phyloP scores from a whole-genome alignment of 192 early-diverging fungal genomes.

The Phlyctochytrium planicorne region DNA sequence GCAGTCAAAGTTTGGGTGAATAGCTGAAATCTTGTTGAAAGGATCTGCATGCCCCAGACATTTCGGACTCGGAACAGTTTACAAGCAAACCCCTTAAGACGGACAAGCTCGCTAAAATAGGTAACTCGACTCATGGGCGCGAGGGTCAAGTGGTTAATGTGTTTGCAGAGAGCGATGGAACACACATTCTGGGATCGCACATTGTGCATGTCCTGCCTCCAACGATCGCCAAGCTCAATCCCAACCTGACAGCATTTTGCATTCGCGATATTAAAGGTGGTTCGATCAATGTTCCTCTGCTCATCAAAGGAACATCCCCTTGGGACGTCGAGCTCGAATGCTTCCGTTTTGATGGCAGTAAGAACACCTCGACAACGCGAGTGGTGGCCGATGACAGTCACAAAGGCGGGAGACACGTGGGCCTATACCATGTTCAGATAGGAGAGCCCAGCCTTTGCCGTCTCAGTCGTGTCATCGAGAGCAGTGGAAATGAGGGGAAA shows the following conservation, averaged over 20 bases:
- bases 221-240: slow-evolving; percentile 42
- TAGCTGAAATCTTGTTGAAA: too few relatives aligned
- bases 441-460: slow-evolving; percentile 28
- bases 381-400: slow-evolving; percentile 1
- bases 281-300: slow-evolving; percentile 30
- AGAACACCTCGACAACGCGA: slow-evolving; percentile 15
- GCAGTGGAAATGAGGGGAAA: slow-evolving; percentile 14
- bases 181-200: slow-evolving; percentile 48
- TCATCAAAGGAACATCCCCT: slow-evolving; percentile 46
- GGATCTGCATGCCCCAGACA: too few relatives aligned
- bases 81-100: too few relatives aligned
- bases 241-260: slow-evolving; percentile 31
- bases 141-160: not conserved
- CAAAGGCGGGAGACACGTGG: slow-evolving; percentile 9
- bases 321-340: slow-evolving; percentile 34
- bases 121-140: too few relatives aligned
- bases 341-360: slow-evolving; percentile 26
- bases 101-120: too few relatives aligned
- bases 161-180: not conserved
- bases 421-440: slow-evolving; percentile 13
- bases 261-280: not conserved
- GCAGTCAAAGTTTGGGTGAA: too few relatives aligned
- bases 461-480: slow-evolving; percentile 14
- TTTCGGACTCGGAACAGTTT: too few relatives aligned
- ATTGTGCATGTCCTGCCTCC: slow-evolving; percentile 47